Percentiles rank a stretch among this genome's conserved stretches.
phyloP scores from a whole-genome alignment of 2,329 filamentous ascomycete genomes.

The Clarireedia homoeocarpa region DNA sequence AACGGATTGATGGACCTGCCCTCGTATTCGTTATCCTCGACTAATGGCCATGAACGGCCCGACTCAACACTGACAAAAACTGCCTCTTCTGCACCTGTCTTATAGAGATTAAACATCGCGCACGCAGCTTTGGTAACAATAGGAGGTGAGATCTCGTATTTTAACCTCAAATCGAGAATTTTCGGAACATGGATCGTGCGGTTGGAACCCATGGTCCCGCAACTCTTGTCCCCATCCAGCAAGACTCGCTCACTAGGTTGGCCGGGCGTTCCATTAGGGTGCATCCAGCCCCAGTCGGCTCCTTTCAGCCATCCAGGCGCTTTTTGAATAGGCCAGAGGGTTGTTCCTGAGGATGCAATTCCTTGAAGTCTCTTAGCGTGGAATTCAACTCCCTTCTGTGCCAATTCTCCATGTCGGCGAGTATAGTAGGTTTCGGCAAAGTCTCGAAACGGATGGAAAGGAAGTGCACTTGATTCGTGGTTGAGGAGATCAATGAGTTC shows the following conservation, averaged over 20 bases:
- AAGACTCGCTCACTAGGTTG: not conserved
- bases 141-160: not conserved
- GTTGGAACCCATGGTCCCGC: not conserved
- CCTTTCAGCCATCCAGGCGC: not conserved
- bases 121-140: not conserved
- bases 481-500: too few relatives aligned
- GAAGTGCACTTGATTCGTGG: too few relatives aligned
- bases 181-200: not conserved
- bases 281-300: not conserved
- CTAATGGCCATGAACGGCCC: not conserved
- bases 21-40: not conserved
- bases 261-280: too few relatives aligned
- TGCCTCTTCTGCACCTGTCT: not conserved
- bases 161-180: not conserved
- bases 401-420: not conserved
- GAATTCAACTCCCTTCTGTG: not conserved
- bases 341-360: not conserved
- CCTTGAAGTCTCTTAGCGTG: not conserved
- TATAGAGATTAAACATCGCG: not conserved
- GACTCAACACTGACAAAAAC: not conserved
- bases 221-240: not conserved
- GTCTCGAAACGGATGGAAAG: too few relatives aligned
- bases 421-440: too few relatives aligned
- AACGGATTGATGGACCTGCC: not conserved
- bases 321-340: not conserved